Conservation (phyloP, 192 early-diverging fungal species). For the Pilobolus umbonatus region DNA sequence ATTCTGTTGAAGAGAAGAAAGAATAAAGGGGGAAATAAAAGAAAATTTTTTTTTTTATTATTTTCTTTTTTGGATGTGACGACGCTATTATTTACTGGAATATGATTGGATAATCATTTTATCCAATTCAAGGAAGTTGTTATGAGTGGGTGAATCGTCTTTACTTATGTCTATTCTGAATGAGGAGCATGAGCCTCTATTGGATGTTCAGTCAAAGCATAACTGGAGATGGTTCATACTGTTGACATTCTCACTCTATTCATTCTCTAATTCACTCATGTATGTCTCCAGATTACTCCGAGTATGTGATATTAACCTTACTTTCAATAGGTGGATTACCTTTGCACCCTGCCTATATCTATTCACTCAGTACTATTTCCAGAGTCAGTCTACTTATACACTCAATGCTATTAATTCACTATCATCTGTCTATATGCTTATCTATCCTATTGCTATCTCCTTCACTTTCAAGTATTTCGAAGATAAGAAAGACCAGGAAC, state of each 20-base stretch:
- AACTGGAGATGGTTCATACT: slow-evolving; percentile 31
- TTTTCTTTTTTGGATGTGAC: no score
- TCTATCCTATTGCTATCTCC: slow-evolving; percentile 35
- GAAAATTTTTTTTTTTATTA: no score
- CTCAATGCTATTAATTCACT: slow-evolving; percentile 38
- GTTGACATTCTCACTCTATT: slow-evolving; percentile 34
- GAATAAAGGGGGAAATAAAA: no score
- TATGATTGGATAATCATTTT: no score
- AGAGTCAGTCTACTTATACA: slow-evolving; percentile 10
- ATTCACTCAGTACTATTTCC: slow-evolving; percentile 34
- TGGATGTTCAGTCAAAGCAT: neutral
- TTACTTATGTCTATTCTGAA: no score
- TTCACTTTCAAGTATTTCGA: slow-evolving; percentile 36
- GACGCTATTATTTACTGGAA: no score
- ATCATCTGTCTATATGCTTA: slow-evolving; percentile 36
- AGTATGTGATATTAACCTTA: neutral
- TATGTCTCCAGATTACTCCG: neutral
- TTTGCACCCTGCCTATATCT: slow-evolving; percentile 42
- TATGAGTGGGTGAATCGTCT: no score
- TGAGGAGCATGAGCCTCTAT: slow-evolving; percentile 1
- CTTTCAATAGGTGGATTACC: slow-evolving; percentile 33
- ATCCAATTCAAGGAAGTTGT: no score
- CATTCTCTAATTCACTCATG: slow-evolving; percentile 34
- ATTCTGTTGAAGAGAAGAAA: no score
- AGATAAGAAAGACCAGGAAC: slow-evolving; percentile 8